Evolutionary conservation across 805 yeast species (phyloP), one percentile per base, ranked within the genome.

Genomic region (Candida peoriensis): DNA sequence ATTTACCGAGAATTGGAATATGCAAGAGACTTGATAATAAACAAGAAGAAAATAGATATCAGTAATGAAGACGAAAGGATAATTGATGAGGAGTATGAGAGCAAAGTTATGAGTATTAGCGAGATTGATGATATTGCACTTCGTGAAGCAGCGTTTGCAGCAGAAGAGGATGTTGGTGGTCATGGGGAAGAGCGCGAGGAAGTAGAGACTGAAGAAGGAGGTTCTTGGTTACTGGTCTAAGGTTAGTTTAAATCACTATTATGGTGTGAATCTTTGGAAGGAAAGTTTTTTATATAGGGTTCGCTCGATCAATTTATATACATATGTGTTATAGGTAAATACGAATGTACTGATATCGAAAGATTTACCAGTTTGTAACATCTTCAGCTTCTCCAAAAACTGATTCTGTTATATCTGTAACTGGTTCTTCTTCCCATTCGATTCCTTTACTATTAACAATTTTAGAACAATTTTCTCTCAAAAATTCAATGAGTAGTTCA

Each of bases 321-420:
- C n/a, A n/a, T n/a, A n/a, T n/a, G n/a, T n/a, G n/a, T n/a, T n/a
- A n/a, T n/a, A n/a, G n/a, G n/a, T n/a, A n/a, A n/a, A n/a, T n/a
- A n/a, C n/a, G n/a, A n/a, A 30, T 29, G 16, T 18, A 20, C 18
- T 20, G 17, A 17, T 25, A 9, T 35, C 6, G 6, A 24, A 3
- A 12, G 32, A n/a, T 32, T 24, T 33, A 90, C 98, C 98, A 90
- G 43, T 80, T 84, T 20, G 97, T 87, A 32, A 93, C 89, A 54
- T 84, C 89, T 54, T 84, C 95, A 12, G 95, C 94, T 59, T 90
- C 98, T 2, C 97, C 97, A 56, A 90, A 89, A 10, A 88, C 81
- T 28, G 83, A 74, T 31, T 79, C 77, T 37, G 72, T 73, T 50
- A 46, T 60, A 13, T 55, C 61, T 15, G 63, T 68, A 15, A 64